These are phyloP conservation scores for Pythium coloratum DNA, from an alignment of 352 stramenopile species.

Conservation along the genomic window DNA sequence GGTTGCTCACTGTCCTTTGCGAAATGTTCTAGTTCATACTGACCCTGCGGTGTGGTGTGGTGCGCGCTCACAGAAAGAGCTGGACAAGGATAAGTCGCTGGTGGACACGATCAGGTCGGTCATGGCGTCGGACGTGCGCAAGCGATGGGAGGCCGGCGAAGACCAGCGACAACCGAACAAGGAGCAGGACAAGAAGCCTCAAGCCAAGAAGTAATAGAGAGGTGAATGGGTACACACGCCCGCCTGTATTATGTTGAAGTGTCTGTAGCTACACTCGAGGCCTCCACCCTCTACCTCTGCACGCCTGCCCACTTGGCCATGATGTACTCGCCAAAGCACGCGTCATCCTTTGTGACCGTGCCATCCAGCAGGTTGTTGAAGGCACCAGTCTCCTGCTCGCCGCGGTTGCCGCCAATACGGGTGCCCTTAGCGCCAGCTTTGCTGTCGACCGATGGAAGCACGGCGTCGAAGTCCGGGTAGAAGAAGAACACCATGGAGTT, in stretches of 20 bases:
- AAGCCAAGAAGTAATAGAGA: conserved; percentile 1
- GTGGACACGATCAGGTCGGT: conserved; percentile 66
- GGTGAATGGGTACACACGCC: neutral
- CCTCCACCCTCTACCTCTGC: conserved; percentile 36
- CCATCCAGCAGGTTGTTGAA: conserved; percentile 81
- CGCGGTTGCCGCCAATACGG: conserved; percentile 48
- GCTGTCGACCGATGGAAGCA: conserved; percentile 44
- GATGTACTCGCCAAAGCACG: conserved; percentile 81
- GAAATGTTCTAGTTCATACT: neutral
- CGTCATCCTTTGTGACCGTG: conserved; percentile 51
- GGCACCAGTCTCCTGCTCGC: conserved; percentile 22
- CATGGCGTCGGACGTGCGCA: conserved; percentile 57
- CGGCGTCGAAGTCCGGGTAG: conserved; percentile 78
- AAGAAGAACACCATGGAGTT: conserved; percentile 88
- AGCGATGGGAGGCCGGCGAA: conserved; percentile 51
- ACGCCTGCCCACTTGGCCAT: conserved; percentile 80
- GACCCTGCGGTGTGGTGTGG: neutral
- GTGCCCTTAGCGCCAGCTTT: conserved; percentile 8
- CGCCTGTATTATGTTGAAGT: neutral
- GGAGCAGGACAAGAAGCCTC: conserved; percentile 1
- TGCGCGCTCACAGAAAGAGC: conserved; percentile 45
- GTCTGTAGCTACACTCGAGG: neutral
- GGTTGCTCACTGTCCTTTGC: neutral
- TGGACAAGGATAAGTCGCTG: conserved; percentile 57
- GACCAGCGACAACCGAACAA: conserved; percentile 20